Base-by-base conservation (phyloP, 257 asterid genomes). In the Avicennia marina region DNA sequence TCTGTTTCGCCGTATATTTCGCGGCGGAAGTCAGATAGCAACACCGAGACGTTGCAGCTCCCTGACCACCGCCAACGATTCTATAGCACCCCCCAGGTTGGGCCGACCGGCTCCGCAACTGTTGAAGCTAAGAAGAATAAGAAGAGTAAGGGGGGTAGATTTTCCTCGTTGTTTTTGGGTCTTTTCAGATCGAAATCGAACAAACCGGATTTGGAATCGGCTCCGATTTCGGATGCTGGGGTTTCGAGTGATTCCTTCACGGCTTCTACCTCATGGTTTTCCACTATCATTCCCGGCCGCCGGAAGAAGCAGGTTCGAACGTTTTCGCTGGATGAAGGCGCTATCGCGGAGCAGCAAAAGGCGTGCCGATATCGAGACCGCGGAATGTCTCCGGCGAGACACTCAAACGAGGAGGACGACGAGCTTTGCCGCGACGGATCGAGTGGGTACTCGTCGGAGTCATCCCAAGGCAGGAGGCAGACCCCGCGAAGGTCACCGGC, bases 311-410 rank as follows among this genome's bases (percentile, higher is more conserved):
- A 76, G 78, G 66, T 15, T 26, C 79, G 78, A 42, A 63, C 81
- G 67, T 72, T 73, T 26, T 77, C 93, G 8, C 45, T 78, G 3
- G 84, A 80, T 17, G 86, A 78, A 40, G 52, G 70, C 42, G 3
- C 77, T 48, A 63, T 46, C 72, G 65, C 70, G 36, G 62, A 63
- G 9, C 65, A 56, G 48, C 58, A 65, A n/a, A 77, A 58, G 20
- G 20, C 64, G n/a, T 13, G 70, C 49, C 89, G 77, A 63, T 47
- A 75, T 57, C 79, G 65, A 0, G 88, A 82, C 41, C 78, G 90
- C 9, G 94, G 94, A 68, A 81, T 87, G 91, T 87, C 96, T 1
- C 98, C 96, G 42, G 88, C 76, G 58, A 62, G 83, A 29, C 52
- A 4, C 47, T 69, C 95, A 53, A 82, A 73, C 58, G 82, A 64